Evolutionary conservation across 2,329 filamentous ascomycete genomes (phyloP).

Genomic region (Colletotrichum sp.): DNA sequence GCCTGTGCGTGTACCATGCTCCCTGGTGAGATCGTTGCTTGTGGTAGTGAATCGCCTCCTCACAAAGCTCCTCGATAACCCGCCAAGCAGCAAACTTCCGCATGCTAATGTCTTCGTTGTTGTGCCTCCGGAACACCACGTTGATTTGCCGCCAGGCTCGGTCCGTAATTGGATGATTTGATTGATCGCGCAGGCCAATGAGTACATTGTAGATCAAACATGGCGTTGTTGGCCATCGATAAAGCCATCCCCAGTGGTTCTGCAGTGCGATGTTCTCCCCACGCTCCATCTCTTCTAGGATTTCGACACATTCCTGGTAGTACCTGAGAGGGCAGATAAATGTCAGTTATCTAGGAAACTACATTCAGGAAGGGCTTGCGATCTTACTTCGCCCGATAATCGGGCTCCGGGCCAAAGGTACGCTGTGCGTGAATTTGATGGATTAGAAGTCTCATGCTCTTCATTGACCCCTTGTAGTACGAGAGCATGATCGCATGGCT

Average conservation of each 20-base stretch:
- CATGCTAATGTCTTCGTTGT: constrained; percentile 21
- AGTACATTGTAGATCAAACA: constrained; percentile 16
- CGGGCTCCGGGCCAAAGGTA: not conserved
- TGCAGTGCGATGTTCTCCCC: constrained; percentile 16
- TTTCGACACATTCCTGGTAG: constrained; percentile 16
- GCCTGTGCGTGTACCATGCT: constrained; percentile 25
- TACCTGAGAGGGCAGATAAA: not conserved
- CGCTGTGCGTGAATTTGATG: not conserved
- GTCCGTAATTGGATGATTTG: constrained; percentile 12
- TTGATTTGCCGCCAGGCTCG: constrained; percentile 24
- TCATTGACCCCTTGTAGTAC: not conserved
- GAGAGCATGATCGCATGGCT: not conserved
- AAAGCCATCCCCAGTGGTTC: constrained; percentile 22
- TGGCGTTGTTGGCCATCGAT: constrained; percentile 20
- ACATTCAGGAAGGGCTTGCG: not conserved
- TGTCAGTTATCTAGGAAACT: too few relatives aligned
- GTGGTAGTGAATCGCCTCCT: constrained; percentile 24
- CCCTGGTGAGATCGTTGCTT: constrained; percentile 19
- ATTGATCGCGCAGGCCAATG: constrained; percentile 18
- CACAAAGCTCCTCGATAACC: constrained; percentile 22
- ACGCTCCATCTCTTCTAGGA: constrained; percentile 21
- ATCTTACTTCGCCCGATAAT: constrained; percentile 2
- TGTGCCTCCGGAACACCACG: constrained; percentile 20
- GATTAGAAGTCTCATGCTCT: not conserved
- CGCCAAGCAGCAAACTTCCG: constrained; percentile 21